Base-by-base conservation (phyloP, 768 basidiomycete genomes). In the Suillus alpinus region DNA sequence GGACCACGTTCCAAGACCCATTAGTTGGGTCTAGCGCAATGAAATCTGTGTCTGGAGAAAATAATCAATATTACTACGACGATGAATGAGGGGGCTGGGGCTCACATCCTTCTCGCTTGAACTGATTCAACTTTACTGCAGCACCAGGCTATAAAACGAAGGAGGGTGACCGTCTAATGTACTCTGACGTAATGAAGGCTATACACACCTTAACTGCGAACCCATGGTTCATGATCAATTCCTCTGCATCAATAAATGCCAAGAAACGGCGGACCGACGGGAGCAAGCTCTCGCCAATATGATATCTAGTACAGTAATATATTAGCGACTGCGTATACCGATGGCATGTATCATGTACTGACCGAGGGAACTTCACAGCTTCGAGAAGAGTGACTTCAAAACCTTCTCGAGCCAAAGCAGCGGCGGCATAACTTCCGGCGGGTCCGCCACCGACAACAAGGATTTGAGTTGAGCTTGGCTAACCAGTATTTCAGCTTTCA, bases 81-180 rank as follows among this genome's bases (percentile, higher is more conserved):
- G 20, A 4, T 18, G 18, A 51, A 53, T 16, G 16, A 50, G 49
- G 20, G 18, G 5, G 13, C 1, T 40, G 6, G 40, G 6, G 75
- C 83, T 68, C 66, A 84, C 85, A 86, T 56, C 84, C 85, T 77
- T 86, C 85, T 20, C 81, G 80, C 68, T 86, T 86, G 66, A 73
- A 83, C 66, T 85, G 83, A 64, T 85, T 85, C 67, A 86, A 84
- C 69, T 87, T 86, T 62, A 87, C 81, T 18, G 84, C 83, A 62
- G 85, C 83, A 39, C 85, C 86, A 50, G 83, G 84, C 84, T 86
- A 67, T 9, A 20, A 52, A 26, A 26, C 26, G 26, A 26, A 26
- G 26, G 26, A 6, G 26, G 5, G 34, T 14, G 5, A 26, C 6
- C 18, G 10, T 53, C 8, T 13, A 7, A 53, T 16, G 4, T 37